phyloP scores from a whole-genome alignment of 805 yeast species.

The Barnettozyma sucrosica region DNA sequence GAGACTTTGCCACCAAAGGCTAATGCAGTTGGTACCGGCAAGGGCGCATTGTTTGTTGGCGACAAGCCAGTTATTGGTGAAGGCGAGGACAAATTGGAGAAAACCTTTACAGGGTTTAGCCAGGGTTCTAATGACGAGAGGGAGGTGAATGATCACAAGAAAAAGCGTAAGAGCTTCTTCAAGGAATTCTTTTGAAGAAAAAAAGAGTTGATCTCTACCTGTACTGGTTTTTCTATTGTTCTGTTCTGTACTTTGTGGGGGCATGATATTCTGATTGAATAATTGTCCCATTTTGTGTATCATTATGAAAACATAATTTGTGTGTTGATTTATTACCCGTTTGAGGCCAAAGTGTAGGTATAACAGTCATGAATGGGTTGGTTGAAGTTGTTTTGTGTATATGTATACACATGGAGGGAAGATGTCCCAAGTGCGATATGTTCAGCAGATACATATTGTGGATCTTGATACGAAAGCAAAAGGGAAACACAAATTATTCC shows the following conservation, averaged over 20 bases:
- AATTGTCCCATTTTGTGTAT: background rate
- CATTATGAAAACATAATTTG: background rate
- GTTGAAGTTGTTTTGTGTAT: no score
- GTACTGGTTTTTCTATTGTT: background rate
- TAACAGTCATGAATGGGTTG: no score
- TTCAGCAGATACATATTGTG: no score
- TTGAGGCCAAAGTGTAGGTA: no score
- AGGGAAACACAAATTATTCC: no score
- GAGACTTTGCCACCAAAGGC: constrained; percentile 33
- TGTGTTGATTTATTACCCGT: background rate
- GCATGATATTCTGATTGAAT: no score
- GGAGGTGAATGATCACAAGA: constrained; percentile 15
- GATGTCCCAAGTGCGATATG: no score
- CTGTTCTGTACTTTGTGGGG: background rate
- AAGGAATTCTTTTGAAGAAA: constrained; percentile 17
- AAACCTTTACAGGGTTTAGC: constrained; percentile 40
- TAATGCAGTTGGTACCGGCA: constrained; percentile 3
- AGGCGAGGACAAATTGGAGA: constrained; percentile 20
- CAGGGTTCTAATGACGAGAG: constrained; percentile 36
- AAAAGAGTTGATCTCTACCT: constrained; percentile 1
- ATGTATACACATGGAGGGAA: no score
- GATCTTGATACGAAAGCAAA: no score
- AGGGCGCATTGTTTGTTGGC: background rate
- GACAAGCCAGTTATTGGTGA: constrained; percentile 5
- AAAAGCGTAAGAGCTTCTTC: constrained; percentile 23